Evolutionary conservation across 192 early-diverging fungal genomes (phyloP).

Genomic region (Backusella tarrabulga): DNA sequence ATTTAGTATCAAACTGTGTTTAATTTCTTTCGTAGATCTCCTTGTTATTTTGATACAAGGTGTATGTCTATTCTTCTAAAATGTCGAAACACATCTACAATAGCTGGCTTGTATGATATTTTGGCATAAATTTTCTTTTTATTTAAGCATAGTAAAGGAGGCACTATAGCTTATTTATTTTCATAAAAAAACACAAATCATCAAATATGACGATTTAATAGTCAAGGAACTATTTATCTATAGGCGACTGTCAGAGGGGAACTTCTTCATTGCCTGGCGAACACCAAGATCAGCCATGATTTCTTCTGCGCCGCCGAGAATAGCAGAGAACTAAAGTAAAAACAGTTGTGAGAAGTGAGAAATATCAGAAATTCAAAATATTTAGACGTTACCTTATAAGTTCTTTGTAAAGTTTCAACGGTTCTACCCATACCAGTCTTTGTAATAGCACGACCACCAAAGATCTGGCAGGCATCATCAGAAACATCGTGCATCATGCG

Average conservation of each 20-base stretch:
- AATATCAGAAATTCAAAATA: neutral
- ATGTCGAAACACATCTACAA: too few species aligned
- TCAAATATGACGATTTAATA: too few species aligned
- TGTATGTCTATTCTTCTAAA: too few species aligned
- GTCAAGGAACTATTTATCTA: neutral
- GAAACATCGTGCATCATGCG: slow-evolving; percentile 56
- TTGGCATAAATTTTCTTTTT: too few species aligned
- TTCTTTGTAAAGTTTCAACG: slow-evolving; percentile 62
- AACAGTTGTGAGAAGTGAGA: neutral
- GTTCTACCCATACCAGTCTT: slow-evolving; percentile 69
- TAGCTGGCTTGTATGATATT: too few species aligned
- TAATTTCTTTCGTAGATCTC: too few species aligned
- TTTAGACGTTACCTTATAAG: slow-evolving; percentile 44
- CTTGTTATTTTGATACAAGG: too few species aligned
- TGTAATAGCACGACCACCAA: slow-evolving; percentile 72
- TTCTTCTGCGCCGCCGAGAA: slow-evolving; percentile 46
- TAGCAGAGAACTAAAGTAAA: slow-evolving; percentile 27
- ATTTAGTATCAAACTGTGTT: too few species aligned
- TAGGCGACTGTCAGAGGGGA: slow-evolving; percentile 17
- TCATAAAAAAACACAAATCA: too few species aligned
- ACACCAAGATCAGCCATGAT: slow-evolving; percentile 64
- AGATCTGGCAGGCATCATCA: slow-evolving; percentile 71
- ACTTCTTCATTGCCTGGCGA: slow-evolving; percentile 53
- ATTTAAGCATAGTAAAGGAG: too few species aligned
- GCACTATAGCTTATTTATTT: too few species aligned